Evolutionary conservation across 106 monocot species (phyloP).

Genomic region (Iris macrosiphon): DNA sequence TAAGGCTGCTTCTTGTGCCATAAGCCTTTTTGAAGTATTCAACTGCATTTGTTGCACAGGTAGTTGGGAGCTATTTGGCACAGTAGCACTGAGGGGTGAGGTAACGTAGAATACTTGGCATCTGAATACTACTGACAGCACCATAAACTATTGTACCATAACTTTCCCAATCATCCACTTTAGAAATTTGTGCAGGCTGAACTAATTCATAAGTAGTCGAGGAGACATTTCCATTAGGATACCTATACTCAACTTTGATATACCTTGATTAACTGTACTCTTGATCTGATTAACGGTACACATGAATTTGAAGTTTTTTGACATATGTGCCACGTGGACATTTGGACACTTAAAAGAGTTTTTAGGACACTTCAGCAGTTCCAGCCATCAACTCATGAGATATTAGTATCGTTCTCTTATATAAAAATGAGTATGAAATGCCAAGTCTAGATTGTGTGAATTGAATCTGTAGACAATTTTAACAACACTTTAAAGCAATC

Average conservation of each 20-base stretch:
- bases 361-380: too few relatives aligned
- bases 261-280: too few relatives aligned
- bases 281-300: too few relatives aligned
- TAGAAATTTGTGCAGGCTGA: slow-evolving; percentile 15
- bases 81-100: slow-evolving; percentile 1
- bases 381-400: too few relatives aligned
- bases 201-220: slow-evolving; percentile 14
- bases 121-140: slow-evolving; percentile 12
- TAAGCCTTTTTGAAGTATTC: slow-evolving; percentile 28
- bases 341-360: too few relatives aligned
- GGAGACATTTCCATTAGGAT: slow-evolving; percentile 1
- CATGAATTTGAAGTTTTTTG: too few relatives aligned
- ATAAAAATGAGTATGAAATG: too few relatives aligned
- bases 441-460: too few relatives aligned
- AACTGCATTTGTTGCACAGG: slow-evolving; percentile 16
- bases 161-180: slow-evolving; percentile 2
- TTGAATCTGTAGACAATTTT: too few relatives aligned
- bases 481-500: too few relatives aligned
- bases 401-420: too few relatives aligned
- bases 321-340: too few relatives aligned
- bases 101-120: slow-evolving; percentile 10
- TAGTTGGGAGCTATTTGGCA: slow-evolving; percentile 3
- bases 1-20: slow-evolving; percentile 24
- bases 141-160: slow-evolving; percentile 13
- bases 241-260: slow-evolving; percentile 19